Base-by-base conservation (phyloP, 2,329 filamentous ascomycete genomes). In the Shiraia sp. region DNA sequence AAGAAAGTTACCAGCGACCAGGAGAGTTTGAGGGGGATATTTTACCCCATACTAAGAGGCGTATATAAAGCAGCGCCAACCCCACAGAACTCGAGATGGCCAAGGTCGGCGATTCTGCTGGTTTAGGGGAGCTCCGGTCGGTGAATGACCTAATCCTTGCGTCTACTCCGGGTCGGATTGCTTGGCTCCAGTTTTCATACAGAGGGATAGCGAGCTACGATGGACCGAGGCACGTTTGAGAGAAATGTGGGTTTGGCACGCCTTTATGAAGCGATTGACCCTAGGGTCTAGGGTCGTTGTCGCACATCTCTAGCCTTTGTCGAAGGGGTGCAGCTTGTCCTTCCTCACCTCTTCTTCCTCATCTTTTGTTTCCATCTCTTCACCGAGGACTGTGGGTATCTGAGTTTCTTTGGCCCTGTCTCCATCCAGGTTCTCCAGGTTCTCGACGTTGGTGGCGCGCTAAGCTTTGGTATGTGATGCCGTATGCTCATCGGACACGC, bases 141-240 rank as follows among this genome's bases (percentile, higher is more conserved):
- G 29, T 32, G 15, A 14, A 16, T 10, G 15, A 32, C 29, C n/a
- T 22, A 22, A 8, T 22, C 19, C 3, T 32, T n/a, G n/a, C n/a
- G n/a, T n/a, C n/a, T n/a, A n/a, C n/a, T n/a, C n/a, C n/a, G n/a
- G n/a, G n/a, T n/a, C n/a, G 29, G 28, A n/a, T 13, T 9, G 12
- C 39, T 45, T 43, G 49, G 48, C 48, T 17, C 49, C 35, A 38
- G 36, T 44, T 46, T 49, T 44, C 32, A 46, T 38, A 27, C 22
- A 30, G 24, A 33, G 30, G 23, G 34, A 33, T 28, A 22, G 16
- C n/a, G 14, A 32, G 19, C 26, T 28, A 39, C 29, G 22, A 38
- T 12, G 27, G 40, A 27, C 45, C 45, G 36, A 40, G 45, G 45
- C 30, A 40, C 29, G 40, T 29, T 29, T 30, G 25, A 14, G 25